Evolutionary conservation across 2,329 filamentous ascomycete species (phyloP).

Genomic region (Cordyceps cateniannulata): DNA sequence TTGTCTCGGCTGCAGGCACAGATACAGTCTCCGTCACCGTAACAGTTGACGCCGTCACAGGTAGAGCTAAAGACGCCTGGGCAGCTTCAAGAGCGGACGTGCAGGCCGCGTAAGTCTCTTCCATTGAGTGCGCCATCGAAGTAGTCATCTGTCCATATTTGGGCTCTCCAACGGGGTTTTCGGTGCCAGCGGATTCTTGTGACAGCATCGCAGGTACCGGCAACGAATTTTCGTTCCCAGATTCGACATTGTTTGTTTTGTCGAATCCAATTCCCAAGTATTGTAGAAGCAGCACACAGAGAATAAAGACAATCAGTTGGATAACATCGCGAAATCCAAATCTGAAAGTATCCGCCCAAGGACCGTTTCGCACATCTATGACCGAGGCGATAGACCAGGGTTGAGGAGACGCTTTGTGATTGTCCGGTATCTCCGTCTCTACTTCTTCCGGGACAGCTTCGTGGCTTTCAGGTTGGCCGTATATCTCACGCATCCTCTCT

Average conservation of each 20-base stretch:
- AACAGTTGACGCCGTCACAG: constrained; percentile 20
- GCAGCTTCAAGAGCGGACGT: constrained; percentile 18
- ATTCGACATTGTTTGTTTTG: not conserved
- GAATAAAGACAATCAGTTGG: constrained; percentile 1
- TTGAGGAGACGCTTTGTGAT: not conserved
- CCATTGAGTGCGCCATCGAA: not conserved
- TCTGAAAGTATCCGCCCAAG: constrained; percentile 1
- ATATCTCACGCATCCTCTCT: constrained; percentile 48
- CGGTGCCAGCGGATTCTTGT: not conserved
- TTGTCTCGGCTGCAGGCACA: constrained; percentile 15
- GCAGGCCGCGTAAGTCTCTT: constrained; percentile 20
- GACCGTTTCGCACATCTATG: too few relatives aligned
- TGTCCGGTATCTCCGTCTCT: not conserved
- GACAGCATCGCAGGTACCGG: not conserved
- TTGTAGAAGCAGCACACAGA: constrained; percentile 6
- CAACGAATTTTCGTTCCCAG: not conserved
- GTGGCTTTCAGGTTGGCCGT: constrained; percentile 32
- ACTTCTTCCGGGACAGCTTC: constrained; percentile 1
- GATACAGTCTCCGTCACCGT: constrained; percentile 27
- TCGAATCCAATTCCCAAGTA: constrained; percentile 6
- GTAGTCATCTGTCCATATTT: not conserved
- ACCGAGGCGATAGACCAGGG: not conserved
- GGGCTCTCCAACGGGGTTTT: not conserved
- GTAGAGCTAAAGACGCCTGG: constrained; percentile 5
- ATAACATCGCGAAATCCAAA: constrained; percentile 1